Evolutionary conservation across 2,329 filamentous ascomycete genomes (phyloP).

Genomic region (Hortaea werneckii): DNA sequence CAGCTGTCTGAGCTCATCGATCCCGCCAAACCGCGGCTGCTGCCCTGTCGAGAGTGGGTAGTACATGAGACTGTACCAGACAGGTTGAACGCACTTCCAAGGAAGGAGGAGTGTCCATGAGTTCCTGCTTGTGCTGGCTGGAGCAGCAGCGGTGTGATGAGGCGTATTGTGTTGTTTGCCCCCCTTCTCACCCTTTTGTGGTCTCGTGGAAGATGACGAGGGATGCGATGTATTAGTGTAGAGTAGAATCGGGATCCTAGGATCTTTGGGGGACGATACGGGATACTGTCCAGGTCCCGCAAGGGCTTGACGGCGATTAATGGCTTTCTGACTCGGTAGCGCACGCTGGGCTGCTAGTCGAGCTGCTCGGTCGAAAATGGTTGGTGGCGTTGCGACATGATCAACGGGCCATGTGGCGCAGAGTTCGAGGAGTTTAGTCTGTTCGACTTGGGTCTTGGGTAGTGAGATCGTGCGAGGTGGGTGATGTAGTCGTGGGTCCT

Average conservation of each 20-base stretch:
- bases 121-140: background rate
- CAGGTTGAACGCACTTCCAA: constrained; percentile 75
- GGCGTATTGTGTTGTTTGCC: constrained; percentile 23
- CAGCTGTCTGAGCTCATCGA: constrained; percentile 70
- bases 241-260: constrained; percentile 66
- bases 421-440: constrained; percentile 53
- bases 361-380: constrained; percentile 57
- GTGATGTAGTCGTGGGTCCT: constrained; percentile 71
- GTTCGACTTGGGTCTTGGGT: constrained; percentile 42
- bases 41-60: constrained; percentile 69
- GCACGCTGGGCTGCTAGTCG: constrained; percentile 56
- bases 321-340: constrained; percentile 64
- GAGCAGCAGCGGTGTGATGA: background rate
- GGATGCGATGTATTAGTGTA: constrained; percentile 26
- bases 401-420: constrained; percentile 62
- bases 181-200: background rate
- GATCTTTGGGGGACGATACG: constrained; percentile 50
- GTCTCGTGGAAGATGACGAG: constrained; percentile 7
- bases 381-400: too few relatives aligned
- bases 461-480: constrained; percentile 49
- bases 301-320: constrained; percentile 64
- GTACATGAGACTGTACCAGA: constrained; percentile 82
- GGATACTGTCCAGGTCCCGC: constrained; percentile 55
- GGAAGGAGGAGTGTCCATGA: constrained; percentile 81
- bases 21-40: constrained; percentile 71